These are phyloP conservation scores for Phlyctochytrium bullatum DNA, from an alignment of 192 early-diverging fungal genomes.

Conservation along the genomic window DNA sequence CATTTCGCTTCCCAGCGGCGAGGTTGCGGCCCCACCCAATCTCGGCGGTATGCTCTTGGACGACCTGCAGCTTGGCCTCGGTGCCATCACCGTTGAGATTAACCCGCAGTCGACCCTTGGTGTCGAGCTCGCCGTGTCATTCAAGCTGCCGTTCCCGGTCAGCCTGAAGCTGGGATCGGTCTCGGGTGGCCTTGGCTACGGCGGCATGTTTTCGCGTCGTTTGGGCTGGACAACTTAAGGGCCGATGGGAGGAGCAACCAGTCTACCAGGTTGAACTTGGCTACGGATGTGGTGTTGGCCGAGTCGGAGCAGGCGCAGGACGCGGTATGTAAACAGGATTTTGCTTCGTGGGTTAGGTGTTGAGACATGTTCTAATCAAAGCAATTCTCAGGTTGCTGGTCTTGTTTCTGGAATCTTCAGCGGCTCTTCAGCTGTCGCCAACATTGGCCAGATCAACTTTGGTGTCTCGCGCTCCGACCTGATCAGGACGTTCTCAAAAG, in stretches of 20 bases:
- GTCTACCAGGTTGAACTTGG: slow-evolving; percentile 1
- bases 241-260: not conserved
- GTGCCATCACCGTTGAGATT: not conserved
- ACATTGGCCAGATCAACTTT: not conserved
- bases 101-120: not conserved
- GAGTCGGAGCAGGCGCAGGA: not conserved
- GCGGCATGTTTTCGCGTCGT: not conserved
- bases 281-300: not conserved
- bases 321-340: slow-evolving; percentile 4
- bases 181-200: not conserved
- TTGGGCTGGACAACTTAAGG: not conserved
- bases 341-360: not conserved
- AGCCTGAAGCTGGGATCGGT: not conserved
- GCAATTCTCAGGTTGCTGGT: not conserved
- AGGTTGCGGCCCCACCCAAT: not conserved
- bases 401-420: not conserved
- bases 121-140: not conserved
- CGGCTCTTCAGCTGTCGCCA: not conserved
- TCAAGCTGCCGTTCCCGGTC: not conserved
- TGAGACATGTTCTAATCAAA: not conserved
- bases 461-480: not conserved
- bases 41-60: not conserved
- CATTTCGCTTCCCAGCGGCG: not conserved
- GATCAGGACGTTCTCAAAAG: not conserved
- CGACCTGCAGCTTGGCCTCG: not conserved